Base-by-base conservation (phyloP, 1,284 basidiomycete species). In the Coriolopsis trogii region DNA sequence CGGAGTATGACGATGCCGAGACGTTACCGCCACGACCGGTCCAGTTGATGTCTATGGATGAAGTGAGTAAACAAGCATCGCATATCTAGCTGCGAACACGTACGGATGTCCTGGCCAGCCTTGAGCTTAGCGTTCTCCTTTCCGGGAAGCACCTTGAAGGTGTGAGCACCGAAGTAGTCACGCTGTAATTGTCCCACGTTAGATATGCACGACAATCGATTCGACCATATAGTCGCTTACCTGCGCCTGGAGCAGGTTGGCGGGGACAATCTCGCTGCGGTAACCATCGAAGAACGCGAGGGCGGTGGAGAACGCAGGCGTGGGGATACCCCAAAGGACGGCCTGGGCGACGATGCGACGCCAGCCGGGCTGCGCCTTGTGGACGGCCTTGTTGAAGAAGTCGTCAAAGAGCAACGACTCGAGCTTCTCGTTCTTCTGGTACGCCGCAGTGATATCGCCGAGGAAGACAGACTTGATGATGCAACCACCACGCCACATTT, bases 401-500 rank as follows among this genome's bases (percentile, higher is more conserved):
- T 93, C 89, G 65, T 97, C 92, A 68, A 97, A 95, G 58, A 99
- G 82, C 58, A 99, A 79, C 59, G 94, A 97, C 77, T 99, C 95
- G 41, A 99, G 81, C 28, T 93, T 69, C 39, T 78, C 69, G 70
- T 91, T 89, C 82, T 96, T 95, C 71, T 85, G 78, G 81, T 95
- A 99, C 25, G 97, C 96, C 42, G 84, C 71, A 60, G 95, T 91
- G 74, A 98, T 97, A 71, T 98, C 95, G 61, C 85, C 82, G 54
- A 98, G 81, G 89, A 98, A 98, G 68, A 98, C 95, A 65, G 87
- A 90, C 88, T 95, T 94, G 84, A 99, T 99, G 74, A 99, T 99
- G 76, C 97, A 99, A 61, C 97, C 97, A 63, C 97, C 97, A 68
- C 96, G 93, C 97, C 97, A 99, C 94, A 99, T 99, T 63, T 84